phyloP scores from a whole-genome alignment of 139 green algal species.

The Chlorella sp. region DNA sequence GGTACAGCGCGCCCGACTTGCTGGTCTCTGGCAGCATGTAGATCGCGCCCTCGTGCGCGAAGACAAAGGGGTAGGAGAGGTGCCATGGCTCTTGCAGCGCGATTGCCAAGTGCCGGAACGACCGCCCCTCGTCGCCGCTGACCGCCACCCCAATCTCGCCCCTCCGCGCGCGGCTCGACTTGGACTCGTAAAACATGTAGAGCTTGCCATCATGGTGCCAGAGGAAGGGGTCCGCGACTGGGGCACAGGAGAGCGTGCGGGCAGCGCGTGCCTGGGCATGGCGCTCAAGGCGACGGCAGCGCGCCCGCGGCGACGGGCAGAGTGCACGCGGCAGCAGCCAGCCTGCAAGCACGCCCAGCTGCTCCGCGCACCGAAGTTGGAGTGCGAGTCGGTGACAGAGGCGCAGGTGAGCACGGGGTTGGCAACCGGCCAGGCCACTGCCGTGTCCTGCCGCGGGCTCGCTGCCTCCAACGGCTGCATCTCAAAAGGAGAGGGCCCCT shows the following conservation, averaged over 20 bases:
- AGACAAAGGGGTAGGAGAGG: conserved; percentile 55
- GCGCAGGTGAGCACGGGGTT: conserved; percentile 39
- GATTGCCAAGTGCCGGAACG: conserved; percentile 35
- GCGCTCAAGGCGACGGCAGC: too few species aligned
- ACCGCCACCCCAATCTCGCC: conserved; percentile 46
- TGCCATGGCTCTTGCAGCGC: conserved; percentile 50
- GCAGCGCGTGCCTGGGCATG: too few species aligned
- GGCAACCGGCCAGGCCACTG: conserved; percentile 17
- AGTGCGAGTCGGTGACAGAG: conserved; percentile 20
- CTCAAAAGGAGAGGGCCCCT: conserved; percentile 19
- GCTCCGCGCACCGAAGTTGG: conserved; percentile 20
- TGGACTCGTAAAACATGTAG: conserved; percentile 53
- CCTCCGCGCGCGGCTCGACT: conserved; percentile 20
- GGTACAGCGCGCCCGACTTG: conserved; percentile 25
- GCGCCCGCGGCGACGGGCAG: too few species aligned
- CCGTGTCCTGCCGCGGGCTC: conserved; percentile 8
- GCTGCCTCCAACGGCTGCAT: conserved; percentile 7
- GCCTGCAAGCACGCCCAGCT: background rate
- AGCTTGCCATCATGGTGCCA: conserved; percentile 10
- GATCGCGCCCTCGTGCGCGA: conserved; percentile 19
- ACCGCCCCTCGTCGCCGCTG: conserved; percentile 31
- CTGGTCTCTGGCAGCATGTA: conserved; percentile 54
- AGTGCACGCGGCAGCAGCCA: background rate
- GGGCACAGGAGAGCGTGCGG: too few species aligned
- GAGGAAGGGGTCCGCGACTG: conserved; percentile 25